These are phyloP conservation scores for Grosmannia clavigera DNA, from an alignment of 2,329 filamentous ascomycete genomes.

Conservation along the genomic window DNA sequence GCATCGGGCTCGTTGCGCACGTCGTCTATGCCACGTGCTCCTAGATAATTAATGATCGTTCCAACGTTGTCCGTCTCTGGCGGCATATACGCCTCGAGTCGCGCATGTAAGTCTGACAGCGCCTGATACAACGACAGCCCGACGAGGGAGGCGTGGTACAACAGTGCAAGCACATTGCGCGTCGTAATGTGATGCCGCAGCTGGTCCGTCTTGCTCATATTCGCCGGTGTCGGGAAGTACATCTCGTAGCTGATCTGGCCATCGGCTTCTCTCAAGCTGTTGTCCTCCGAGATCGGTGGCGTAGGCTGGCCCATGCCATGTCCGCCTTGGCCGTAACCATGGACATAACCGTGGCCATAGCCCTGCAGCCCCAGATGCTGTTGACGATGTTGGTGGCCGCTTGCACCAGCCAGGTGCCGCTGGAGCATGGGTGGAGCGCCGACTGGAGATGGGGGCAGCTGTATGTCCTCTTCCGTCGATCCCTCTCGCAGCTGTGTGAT, in stretches of 20 bases:
- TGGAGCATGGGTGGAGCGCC: slow-evolving; percentile 28
- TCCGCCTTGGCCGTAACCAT: slow-evolving; percentile 2
- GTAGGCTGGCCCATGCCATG: slow-evolving; percentile 24
- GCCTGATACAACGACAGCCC: slow-evolving; percentile 52
- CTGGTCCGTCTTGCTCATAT: slow-evolving; percentile 33
- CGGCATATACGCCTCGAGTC: slow-evolving; percentile 46
- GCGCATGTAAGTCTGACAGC: slow-evolving; percentile 46
- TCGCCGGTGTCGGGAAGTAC: slow-evolving; percentile 46
- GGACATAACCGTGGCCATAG: not conserved
- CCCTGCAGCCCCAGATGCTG: slow-evolving; percentile 13
- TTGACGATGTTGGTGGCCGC: slow-evolving; percentile 4
- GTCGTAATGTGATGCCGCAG: slow-evolving; percentile 51
- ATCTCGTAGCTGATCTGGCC: slow-evolving; percentile 49
- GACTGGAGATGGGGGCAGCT: slow-evolving; percentile 29
- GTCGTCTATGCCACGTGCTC: slow-evolving; percentile 48
- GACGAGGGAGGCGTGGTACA: slow-evolving; percentile 52
- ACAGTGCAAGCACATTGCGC: slow-evolving; percentile 54
- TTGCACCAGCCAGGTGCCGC: slow-evolving; percentile 12
- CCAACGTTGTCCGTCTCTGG: slow-evolving; percentile 43
- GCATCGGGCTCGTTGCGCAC: slow-evolving; percentile 46
- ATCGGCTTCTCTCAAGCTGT: slow-evolving; percentile 30
- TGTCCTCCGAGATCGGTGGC: slow-evolving; percentile 32
- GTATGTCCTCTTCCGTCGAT: slow-evolving; percentile 34
- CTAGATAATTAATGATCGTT: slow-evolving; percentile 49
- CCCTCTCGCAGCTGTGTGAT: slow-evolving; percentile 41